Base-by-base conservation (phyloP, 129 eudicot species). In the Flaveria robusta region DNA sequence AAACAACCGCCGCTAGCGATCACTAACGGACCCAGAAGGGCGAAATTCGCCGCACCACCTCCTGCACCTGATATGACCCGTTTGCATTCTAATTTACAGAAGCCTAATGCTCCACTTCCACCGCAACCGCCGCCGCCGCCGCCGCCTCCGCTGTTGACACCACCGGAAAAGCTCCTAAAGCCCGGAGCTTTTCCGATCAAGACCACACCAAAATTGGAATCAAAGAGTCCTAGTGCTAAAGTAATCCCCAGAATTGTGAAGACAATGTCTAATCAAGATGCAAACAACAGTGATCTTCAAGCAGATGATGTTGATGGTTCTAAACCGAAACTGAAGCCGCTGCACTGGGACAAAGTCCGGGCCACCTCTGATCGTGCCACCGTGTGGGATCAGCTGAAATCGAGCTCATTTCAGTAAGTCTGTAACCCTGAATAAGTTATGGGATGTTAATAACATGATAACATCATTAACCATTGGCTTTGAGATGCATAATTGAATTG, bases 321-420 rank as follows among this genome's bases (percentile, higher is more conserved):
- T n/a, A 90, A 75, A 72, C 97, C 93, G 29, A 95, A 78, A 76
- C 51, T 95, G 79, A 95, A 91, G 88, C 96, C 97, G 34, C 73
- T 95, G 54, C 97, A 95, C 50, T 95, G 99, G 99, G 99, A 95
- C 77, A 95, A 95, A 91, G 99, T 95, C 42, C 76, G 92, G 56
- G 96, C 99, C 58, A 89, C 92, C 71, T 91, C 99, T 14, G 97
- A 89, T 14, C 74, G 96, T 68, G 96, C 94, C 42, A 95, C 99
- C 0, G 99, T 89, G 20, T 95, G 99, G 99, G 99, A 95, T 87
- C 97, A 89, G 84, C 72, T 95, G 41, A 91, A 89, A 74, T 86
- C 97, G 31, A 95, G 96, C 88, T 91, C 97, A 47, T 95, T 95
- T 84, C 96, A 91, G 99, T 95, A 85, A 89, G 99, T 85, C 63